Evolutionary conservation across 306 rosid species (phyloP).

Genomic region (Sindora glabra): DNA sequence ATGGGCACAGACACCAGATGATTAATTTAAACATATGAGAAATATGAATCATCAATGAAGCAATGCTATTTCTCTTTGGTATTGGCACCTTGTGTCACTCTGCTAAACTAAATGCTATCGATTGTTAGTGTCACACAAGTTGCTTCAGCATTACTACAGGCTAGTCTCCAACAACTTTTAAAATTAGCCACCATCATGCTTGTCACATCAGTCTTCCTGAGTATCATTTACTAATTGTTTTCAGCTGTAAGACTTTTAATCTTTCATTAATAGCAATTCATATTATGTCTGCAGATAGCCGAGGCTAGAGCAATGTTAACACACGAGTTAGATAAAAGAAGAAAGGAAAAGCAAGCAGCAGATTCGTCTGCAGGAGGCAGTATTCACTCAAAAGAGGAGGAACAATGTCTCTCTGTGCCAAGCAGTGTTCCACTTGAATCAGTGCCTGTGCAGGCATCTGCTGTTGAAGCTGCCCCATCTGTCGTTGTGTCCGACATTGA

Average conservation of each 20-base stretch:
- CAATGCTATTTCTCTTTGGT: too few species aligned
- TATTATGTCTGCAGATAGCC: constrained; percentile 45
- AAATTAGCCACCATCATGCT: background rate
- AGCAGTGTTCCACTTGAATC: constrained; percentile 32
- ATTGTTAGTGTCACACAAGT: background rate
- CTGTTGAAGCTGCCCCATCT: constrained; percentile 32
- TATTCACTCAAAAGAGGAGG: constrained; percentile 32
- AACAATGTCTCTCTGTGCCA: constrained; percentile 51
- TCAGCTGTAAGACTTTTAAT: background rate
- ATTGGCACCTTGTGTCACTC: background rate
- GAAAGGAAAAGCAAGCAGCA: constrained; percentile 33
- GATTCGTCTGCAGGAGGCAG: constrained; percentile 25
- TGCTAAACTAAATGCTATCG: background rate
- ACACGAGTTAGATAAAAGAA: constrained; percentile 39
- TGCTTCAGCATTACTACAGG: background rate
- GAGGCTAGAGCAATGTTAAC: constrained; percentile 71
- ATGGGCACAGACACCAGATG: background rate
- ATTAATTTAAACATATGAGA: background rate
- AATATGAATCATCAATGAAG: too few species aligned
- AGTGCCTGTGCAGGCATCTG: constrained; percentile 24
- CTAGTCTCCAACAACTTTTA: background rate
- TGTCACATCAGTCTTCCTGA: background rate
- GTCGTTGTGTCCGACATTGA: constrained; percentile 27
- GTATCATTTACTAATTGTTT: too few species aligned
- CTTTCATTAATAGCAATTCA: background rate